Evolutionary conservation across 164 flowering plant genomes (phyloP).

Genomic region (Sextonia rubra): DNA sequence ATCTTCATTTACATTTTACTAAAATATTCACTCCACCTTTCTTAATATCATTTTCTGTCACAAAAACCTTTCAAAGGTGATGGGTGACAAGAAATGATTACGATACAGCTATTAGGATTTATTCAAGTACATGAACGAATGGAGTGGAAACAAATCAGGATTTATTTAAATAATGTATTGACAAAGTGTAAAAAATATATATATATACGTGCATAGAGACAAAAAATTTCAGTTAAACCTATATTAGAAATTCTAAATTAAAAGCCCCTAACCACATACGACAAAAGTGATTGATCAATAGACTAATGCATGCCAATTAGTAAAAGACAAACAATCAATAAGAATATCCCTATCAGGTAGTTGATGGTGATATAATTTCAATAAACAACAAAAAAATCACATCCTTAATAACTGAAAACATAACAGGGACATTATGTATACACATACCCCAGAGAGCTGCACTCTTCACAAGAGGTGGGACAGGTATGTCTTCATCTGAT

Average conservation of each 20-base stretch:
- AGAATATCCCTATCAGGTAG: neutral
- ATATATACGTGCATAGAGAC: too few relatives aligned
- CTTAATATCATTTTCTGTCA: too few relatives aligned
- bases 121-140: too few relatives aligned
- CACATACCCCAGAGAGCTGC: conserved; percentile 90
- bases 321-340: neutral
- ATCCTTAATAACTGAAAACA: neutral
- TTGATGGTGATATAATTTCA: neutral
- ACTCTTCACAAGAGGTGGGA: conserved; percentile 88
- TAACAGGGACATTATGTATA: neutral
- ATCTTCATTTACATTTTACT: too few relatives aligned
- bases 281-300: neutral
- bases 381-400: neutral
- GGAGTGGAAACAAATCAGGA: too few relatives aligned
- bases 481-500: conserved; percentile 86
- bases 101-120: too few relatives aligned
- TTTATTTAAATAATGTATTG: too few relatives aligned
- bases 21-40: too few relatives aligned
- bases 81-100: too few relatives aligned
- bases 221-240: too few relatives aligned
- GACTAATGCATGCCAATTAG: neutral
- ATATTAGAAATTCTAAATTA: neutral
- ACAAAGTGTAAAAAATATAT: too few relatives aligned
- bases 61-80: too few relatives aligned
- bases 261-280: neutral